phyloP scores from a whole-genome alignment of 2,329 filamentous ascomycete species.

The Fusarium oxysporum region DNA sequence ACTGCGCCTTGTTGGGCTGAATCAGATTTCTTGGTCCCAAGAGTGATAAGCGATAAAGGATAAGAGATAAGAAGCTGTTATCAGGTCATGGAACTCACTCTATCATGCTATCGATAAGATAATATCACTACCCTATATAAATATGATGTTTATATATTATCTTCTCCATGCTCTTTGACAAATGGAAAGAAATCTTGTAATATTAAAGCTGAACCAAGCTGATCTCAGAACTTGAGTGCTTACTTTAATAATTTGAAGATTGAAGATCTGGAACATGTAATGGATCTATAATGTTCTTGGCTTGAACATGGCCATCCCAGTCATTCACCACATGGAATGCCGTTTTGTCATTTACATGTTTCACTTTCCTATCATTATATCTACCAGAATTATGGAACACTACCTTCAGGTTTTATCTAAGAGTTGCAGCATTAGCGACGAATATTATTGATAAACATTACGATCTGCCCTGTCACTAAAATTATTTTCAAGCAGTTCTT shows the following conservation, averaged over 20 bases:
- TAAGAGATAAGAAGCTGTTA: rapidly evolving
- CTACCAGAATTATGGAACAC: rapidly evolving
- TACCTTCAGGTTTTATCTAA: neutral
- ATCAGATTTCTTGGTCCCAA: neutral
- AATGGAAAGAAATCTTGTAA: neutral
- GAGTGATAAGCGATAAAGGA: neutral
- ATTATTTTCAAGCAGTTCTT: rapidly evolving
- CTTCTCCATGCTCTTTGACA: neutral
- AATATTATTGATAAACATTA: rapidly evolving
- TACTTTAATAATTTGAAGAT: rapidly evolving
- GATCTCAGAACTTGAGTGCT: rapidly evolving
- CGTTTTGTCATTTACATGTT: no score
- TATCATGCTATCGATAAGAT: neutral
- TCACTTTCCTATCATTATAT: neutral
- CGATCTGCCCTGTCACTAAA: rapidly evolving
- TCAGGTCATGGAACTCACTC: neutral
- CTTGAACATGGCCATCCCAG: neutral
- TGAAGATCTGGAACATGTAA: rapidly evolving
- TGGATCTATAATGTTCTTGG: neutral
- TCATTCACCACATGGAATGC: rapidly evolving
- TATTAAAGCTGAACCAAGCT: neutral
- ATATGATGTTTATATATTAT: neutral
- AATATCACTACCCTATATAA: neutral
- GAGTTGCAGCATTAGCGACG: rapidly evolving
- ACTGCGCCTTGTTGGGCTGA: conserved; percentile 11